Percentiles rank a stretch among this genome's conserved stretches.
phyloP scores from a whole-genome alignment of 129 eudicot genomes.

The Glebionis coronaria region DNA sequence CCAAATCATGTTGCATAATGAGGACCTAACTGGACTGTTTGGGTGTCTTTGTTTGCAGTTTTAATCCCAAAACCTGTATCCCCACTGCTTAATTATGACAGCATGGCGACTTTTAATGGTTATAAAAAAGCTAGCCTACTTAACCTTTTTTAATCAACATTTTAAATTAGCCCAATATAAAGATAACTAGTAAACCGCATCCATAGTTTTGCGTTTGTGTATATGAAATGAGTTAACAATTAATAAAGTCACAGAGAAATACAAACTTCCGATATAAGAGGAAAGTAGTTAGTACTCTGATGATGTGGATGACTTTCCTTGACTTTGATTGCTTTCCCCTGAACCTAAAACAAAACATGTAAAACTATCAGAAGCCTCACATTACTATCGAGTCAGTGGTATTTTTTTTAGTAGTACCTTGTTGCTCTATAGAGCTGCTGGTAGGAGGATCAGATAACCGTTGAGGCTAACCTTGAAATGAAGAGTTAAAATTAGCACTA shows the following conservation, averaged over 20 bases:
- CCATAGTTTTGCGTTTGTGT: not conserved
- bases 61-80: too few relatives aligned
- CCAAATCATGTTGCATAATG: not conserved
- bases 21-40: not conserved
- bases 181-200: not conserved
- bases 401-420: slow-evolving; percentile 28
- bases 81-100: too few relatives aligned
- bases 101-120: too few relatives aligned
- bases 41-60: too few relatives aligned
- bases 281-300: slow-evolving; percentile 49
- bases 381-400: not conserved
- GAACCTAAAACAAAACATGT: slow-evolving; percentile 42
- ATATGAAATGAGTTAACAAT: slow-evolving; percentile 3
- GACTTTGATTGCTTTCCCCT: slow-evolving; percentile 31
- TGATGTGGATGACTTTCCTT: slow-evolving; percentile 38
- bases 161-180: too few relatives aligned
- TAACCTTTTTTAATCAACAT: too few relatives aligned
- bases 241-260: slow-evolving; percentile 7
- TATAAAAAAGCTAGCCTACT: too few relatives aligned
- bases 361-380: slow-evolving; percentile 21
- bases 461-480: slow-evolving; percentile 40
- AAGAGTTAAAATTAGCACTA: slow-evolving; percentile 24
- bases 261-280: slow-evolving; percentile 14
- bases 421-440: slow-evolving; percentile 31
- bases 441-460: slow-evolving; percentile 35